Conservation (phyloP, 768 basidiomycete genomes). For the Rubroboletus pulcherrimus region DNA sequence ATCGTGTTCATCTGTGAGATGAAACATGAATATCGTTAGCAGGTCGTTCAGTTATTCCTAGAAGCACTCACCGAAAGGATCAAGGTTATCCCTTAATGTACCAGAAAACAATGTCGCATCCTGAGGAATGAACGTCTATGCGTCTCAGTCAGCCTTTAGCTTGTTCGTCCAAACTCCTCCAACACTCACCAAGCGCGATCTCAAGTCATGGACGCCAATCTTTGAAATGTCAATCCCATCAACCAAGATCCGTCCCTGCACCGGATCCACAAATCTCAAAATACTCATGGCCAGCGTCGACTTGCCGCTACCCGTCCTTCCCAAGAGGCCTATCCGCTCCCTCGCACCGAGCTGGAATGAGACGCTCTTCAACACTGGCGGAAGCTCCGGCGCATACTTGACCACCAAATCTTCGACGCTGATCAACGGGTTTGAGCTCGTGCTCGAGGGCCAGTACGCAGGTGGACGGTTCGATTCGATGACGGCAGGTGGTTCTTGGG, state of each 20-base stretch:
- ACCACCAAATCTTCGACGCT: constrained; percentile 71
- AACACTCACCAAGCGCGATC: constrained; percentile 61
- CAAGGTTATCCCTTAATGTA: constrained; percentile 69
- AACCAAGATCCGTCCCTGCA: constrained; percentile 68
- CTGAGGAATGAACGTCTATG: constrained; percentile 73
- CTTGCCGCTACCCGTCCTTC: constrained; percentile 80
- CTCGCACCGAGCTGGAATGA: constrained; percentile 69
- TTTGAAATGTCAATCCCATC: constrained; percentile 86
- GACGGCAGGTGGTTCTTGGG: constrained; percentile 77
- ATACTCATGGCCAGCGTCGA: constrained; percentile 85
- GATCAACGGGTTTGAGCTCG: constrained; percentile 55
- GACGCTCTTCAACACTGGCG: constrained; percentile 70
- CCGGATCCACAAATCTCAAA: constrained; percentile 80
- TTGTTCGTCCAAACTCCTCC: not conserved
- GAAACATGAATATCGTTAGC: not conserved
- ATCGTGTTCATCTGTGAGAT: constrained; percentile 58
- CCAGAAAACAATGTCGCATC: constrained; percentile 80
- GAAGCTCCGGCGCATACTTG: constrained; percentile 82
- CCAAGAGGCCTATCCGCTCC: constrained; percentile 77
- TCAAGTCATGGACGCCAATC: constrained; percentile 80
- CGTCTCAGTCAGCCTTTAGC: not conserved
- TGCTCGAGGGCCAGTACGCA: constrained; percentile 88
- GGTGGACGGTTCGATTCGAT: constrained; percentile 76
- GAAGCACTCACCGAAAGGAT: constrained; percentile 54
- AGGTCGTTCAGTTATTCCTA: not conserved